Percentiles rank a stretch among this genome's conserved stretches.
Conservation (phyloP, 768 basidiomycete species). For the Amanita rubescens region DNA sequence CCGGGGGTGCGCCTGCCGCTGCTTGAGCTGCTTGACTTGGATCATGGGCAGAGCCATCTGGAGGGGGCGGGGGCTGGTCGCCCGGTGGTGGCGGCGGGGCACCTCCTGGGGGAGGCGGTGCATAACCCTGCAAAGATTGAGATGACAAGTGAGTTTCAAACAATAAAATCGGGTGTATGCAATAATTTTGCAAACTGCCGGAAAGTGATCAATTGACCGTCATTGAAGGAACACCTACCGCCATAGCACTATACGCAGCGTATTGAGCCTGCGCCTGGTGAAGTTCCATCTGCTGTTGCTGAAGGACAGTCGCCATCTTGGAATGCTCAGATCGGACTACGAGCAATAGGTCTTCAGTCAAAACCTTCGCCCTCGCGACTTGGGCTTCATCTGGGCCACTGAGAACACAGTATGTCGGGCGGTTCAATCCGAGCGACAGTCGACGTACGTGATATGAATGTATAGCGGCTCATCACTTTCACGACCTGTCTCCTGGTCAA, state of each 20-base stretch:
- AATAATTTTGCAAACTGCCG: slow-evolving; percentile 5
- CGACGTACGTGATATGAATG: slow-evolving; percentile 79
- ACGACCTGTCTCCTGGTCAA: slow-evolving; percentile 70
- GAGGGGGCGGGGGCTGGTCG: slow-evolving; percentile 37
- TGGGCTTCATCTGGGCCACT: slow-evolving; percentile 82
- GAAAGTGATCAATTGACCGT: not conserved
- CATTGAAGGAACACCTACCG: slow-evolving; percentile 33
- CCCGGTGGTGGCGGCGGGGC: slow-evolving; percentile 50
- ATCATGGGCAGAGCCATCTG: slow-evolving; percentile 31
- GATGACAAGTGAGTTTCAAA: slow-evolving; percentile 1
- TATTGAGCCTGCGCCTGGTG: slow-evolving; percentile 80
- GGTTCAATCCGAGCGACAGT: not conserved
- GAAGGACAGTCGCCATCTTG: slow-evolving; percentile 59
- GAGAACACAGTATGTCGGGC: not conserved
- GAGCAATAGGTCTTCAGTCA: slow-evolving; percentile 83
- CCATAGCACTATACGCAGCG: slow-evolving; percentile 61
- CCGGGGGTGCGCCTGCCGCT: slow-evolving; percentile 9
- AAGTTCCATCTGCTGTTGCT: slow-evolving; percentile 80
- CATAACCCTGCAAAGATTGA: slow-evolving; percentile 28
- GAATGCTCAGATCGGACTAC: slow-evolving; percentile 87
- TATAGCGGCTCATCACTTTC: slow-evolving; percentile 89
- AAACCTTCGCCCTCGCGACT: slow-evolving; percentile 77
- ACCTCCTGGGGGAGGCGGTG: slow-evolving; percentile 44
- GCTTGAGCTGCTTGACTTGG: slow-evolving; percentile 3
- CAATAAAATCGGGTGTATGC: slow-evolving; percentile 2